These are phyloP conservation scores for Hypsizygus ulmarius DNA, from an alignment of 1,284 basidiomycete genomes.

Conservation along the genomic window DNA sequence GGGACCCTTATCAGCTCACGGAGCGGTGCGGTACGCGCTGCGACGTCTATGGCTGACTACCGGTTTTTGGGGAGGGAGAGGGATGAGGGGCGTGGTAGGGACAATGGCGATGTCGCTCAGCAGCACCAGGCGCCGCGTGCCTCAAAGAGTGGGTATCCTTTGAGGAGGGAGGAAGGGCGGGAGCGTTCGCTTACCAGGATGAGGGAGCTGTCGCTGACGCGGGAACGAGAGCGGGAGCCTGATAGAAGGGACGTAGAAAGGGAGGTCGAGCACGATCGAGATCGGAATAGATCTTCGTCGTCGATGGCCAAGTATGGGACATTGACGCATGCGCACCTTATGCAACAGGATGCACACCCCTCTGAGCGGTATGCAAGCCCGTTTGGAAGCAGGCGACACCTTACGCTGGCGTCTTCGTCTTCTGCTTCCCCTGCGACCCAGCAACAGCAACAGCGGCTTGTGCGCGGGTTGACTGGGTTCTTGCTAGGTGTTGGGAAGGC, in stretches of 20 bases:
- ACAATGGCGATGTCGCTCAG: slow-evolving; percentile 28
- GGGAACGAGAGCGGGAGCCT: slow-evolving; percentile 14
- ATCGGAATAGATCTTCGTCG: slow-evolving; percentile 14
- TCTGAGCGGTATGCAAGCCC: slow-evolving; percentile 25
- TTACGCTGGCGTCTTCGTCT: slow-evolving; percentile 15
- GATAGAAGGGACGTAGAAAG: too few species aligned
- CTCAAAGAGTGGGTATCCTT: too few species aligned
- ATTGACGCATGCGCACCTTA: not conserved
- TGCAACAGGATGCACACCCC: slow-evolving; percentile 2
- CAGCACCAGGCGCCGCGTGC: not conserved
- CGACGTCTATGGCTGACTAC: slow-evolving; percentile 28
- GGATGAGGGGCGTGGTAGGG: slow-evolving; percentile 10
- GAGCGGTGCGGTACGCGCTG: slow-evolving; percentile 14
- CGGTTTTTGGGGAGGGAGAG: slow-evolving; percentile 21
- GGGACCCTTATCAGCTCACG: slow-evolving; percentile 16
- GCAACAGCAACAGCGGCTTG: slow-evolving; percentile 42
- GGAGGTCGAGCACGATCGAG: too few species aligned
- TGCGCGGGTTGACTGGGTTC: slow-evolving; percentile 70
- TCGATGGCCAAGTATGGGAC: slow-evolving; percentile 22
- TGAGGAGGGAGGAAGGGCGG: not conserved
- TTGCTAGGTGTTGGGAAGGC: slow-evolving; percentile 69
- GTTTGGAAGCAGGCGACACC: slow-evolving; percentile 27
- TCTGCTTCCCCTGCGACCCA: slow-evolving; percentile 5
- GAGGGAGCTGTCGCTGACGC: slow-evolving; percentile 20
- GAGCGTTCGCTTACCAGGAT: slow-evolving; percentile 2